These are phyloP conservation scores for Aureobasidium lini DNA, from an alignment of 2,329 filamentous ascomycete species.

Conservation along the genomic window DNA sequence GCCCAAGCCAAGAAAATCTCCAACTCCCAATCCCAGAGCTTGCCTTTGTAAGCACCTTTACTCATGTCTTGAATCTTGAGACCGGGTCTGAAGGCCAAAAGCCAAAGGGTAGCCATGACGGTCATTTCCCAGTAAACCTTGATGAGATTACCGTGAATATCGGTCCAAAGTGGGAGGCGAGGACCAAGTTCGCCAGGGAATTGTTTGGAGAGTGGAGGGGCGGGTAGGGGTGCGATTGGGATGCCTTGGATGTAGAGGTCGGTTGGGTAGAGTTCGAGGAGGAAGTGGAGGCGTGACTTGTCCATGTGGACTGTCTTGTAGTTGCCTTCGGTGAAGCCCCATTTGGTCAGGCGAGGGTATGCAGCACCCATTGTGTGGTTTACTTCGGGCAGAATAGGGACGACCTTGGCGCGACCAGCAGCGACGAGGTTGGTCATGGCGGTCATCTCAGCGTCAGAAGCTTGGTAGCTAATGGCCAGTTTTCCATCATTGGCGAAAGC, in stretches of 20 bases:
- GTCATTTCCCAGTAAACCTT: constrained; percentile 57
- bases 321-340: constrained; percentile 63
- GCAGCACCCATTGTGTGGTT: constrained; percentile 34
- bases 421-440: constrained; percentile 60
- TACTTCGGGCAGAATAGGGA: constrained; percentile 52
- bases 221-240: constrained; percentile 12
- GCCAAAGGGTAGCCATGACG: constrained; percentile 54
- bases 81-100: constrained; percentile 55
- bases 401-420: constrained; percentile 48
- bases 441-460: constrained; percentile 59
- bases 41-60: constrained; percentile 48
- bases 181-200: constrained; percentile 31
- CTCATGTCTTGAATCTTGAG: constrained; percentile 29
- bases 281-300: constrained; percentile 58
- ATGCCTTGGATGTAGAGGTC: constrained; percentile 37
- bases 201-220: constrained; percentile 23
- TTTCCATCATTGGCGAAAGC: constrained; percentile 37
- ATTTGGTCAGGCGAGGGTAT: constrained; percentile 43
- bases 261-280: constrained; percentile 53
- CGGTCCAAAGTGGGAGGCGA: constrained; percentile 62
- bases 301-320: constrained; percentile 65
- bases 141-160: constrained; percentile 57
- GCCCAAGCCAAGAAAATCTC: constrained; percentile 54
- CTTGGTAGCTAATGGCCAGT: constrained; percentile 46
- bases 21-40: constrained; percentile 58